Evolutionary conservation across 768 basidiomycete genomes (phyloP).

Genomic region (Grammothele lineata): DNA sequence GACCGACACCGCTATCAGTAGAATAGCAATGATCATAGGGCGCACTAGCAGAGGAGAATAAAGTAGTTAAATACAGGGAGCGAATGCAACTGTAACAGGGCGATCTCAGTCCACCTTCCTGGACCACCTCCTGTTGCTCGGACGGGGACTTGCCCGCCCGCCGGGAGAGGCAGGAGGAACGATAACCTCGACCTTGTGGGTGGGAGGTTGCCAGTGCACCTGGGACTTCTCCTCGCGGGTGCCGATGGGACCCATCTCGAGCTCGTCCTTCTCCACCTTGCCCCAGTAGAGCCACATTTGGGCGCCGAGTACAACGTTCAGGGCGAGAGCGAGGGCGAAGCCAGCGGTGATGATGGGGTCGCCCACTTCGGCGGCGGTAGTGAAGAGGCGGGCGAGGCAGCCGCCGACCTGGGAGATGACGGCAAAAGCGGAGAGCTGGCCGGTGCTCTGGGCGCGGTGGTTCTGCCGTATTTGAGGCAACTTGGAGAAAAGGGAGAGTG

Average conservation of each 20-base stretch:
- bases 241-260: conserved; percentile 17
- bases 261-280: conserved; percentile 35
- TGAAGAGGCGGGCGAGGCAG: conserved; percentile 90
- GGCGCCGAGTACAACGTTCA: conserved; percentile 79
- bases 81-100: no score
- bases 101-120: conserved; percentile 58
- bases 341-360: conserved; percentile 79
- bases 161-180: conserved; percentile 38
- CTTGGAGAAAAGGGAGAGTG: conserved; percentile 89
- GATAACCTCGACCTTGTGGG: conserved; percentile 38
- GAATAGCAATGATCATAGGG: no score
- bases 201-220: conserved; percentile 6
- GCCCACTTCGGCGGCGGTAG: conserved; percentile 84
- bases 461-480: conserved; percentile 91
- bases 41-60: no score
- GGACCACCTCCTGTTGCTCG: conserved; percentile 63
- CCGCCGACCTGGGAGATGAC: conserved; percentile 85
- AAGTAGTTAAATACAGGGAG: no score
- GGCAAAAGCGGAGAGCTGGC: conserved; percentile 91
- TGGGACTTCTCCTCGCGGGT: conserved; percentile 21
- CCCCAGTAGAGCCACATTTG: conserved; percentile 90
- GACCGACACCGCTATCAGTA: no score
- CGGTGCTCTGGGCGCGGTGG: conserved; percentile 69
- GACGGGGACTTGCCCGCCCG: conserved; percentile 38
- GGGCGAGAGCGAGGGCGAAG: conserved; percentile 73